phyloP scores from a whole-genome alignment of 495 filamentous ascomycete genomes.

The Lentithecium fluviatile region DNA sequence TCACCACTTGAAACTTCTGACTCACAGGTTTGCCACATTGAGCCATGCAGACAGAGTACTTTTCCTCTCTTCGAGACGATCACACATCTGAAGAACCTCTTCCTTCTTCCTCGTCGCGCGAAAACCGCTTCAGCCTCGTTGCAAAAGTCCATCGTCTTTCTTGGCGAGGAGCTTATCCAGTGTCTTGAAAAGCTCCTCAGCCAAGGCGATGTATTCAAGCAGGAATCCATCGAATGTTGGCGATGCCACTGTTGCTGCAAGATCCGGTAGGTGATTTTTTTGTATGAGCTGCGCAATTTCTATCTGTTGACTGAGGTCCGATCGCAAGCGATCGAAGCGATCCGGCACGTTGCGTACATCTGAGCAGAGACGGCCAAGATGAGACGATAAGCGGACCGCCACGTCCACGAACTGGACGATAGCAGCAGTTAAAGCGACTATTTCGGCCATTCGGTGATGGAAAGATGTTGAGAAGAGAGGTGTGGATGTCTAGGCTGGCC shows the following conservation, averaged over 20 bases:
- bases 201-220: constrained; percentile 10
- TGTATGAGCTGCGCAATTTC: constrained; percentile 8
- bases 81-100: constrained; percentile 5
- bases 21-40: constrained; percentile 12
- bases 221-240: constrained; percentile 7
- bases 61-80: constrained; percentile 17
- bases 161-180: constrained; percentile 11
- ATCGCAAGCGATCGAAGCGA: constrained; percentile 6
- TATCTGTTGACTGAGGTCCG: constrained; percentile 2
- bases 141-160: not conserved
- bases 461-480: not conserved
- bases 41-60: constrained; percentile 10
- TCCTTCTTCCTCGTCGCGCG: constrained; percentile 10
- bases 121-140: constrained; percentile 10
- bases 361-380: constrained; percentile 10
- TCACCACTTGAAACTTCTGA: not conserved
- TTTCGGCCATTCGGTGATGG: constrained; percentile 2
- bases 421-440: not conserved
- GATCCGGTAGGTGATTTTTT: not conserved
- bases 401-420: constrained; percentile 15
- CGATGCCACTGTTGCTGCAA: constrained; percentile 6
- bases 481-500: not conserved
- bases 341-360: constrained; percentile 16
- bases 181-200: constrained; percentile 7
- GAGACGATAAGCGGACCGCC: constrained; percentile 10